Conservation (phyloP, 768 basidiomycete species). For the Lactarius psammicola region DNA sequence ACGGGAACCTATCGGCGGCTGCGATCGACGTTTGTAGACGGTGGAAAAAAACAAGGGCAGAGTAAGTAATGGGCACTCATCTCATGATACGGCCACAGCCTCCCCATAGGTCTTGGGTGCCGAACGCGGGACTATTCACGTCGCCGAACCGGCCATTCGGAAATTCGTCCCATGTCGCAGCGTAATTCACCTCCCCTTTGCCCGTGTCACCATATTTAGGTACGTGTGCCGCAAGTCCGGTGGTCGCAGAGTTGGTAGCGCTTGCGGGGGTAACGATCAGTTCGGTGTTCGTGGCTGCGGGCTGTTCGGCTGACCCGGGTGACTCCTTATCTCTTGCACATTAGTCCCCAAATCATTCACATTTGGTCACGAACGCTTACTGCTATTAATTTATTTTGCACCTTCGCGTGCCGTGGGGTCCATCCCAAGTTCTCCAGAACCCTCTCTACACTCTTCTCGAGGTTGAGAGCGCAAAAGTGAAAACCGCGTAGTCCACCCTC, state of each 20-base stretch:
- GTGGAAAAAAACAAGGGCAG: background rate
- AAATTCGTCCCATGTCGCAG: slow-evolving; percentile 90
- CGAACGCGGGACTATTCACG: slow-evolving; percentile 95
- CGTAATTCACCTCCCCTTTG: slow-evolving; percentile 72
- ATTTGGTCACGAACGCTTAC: slow-evolving; percentile 39
- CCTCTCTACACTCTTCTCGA: slow-evolving; percentile 90
- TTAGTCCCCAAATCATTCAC: background rate
- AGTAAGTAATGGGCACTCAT: background rate
- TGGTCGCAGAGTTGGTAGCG: slow-evolving; percentile 62
- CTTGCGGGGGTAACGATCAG: slow-evolving; percentile 61
- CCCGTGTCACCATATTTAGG: slow-evolving; percentile 55
- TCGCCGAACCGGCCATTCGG: slow-evolving; percentile 99
- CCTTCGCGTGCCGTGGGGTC: slow-evolving; percentile 43
- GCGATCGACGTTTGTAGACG: background rate
- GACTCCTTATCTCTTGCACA: slow-evolving; percentile 30
- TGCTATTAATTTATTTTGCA: slow-evolving; percentile 65
- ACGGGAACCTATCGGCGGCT: slow-evolving; percentile 13
- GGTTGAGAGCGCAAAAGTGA: slow-evolving; percentile 95
- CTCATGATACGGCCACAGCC: slow-evolving; percentile 59
- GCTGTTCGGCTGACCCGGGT: slow-evolving; percentile 33
- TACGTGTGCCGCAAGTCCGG: slow-evolving; percentile 51
- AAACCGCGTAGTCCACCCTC: slow-evolving; percentile 67
- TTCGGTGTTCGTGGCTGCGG: slow-evolving; percentile 34
- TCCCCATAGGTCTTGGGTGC: slow-evolving; percentile 76
- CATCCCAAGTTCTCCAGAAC: slow-evolving; percentile 80